Base-by-base conservation (phyloP, 106 monocot species). In the Allium cepa region DNA sequence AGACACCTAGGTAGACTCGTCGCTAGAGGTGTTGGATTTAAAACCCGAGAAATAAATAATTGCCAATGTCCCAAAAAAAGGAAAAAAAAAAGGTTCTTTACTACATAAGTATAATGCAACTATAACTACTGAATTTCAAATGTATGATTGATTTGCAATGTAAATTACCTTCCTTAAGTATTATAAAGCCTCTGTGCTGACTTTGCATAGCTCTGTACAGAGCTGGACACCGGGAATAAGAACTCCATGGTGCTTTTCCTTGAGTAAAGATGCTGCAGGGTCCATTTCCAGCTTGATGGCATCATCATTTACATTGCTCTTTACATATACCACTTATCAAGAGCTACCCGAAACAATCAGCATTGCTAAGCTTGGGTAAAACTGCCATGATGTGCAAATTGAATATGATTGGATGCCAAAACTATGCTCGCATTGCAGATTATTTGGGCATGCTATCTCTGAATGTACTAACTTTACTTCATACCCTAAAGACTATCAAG, bases 181-280 rank as follows among this genome's bases (percentile, higher is more conserved):
- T 69, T 82, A 81, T 67, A 87, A 69, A 62, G 92, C 84, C 16
- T 92, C 89, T 10, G 55, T 49, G 63, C 87, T 92, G 28, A 86
- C 89, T 84, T 84, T 92, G 77, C 92, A 99, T 45, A 99, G 71
- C 80, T 92, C 97, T 53, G 76, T 79, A 66, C 97, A 99, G 26
- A 99, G 89, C 71, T 92, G 89, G 65, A 99, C 89, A 49, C 82
- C 89, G 77, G 92, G 63, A n/a, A 99, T 87, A 50, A 99, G 71
- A 69, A 92, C 97, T 49, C 97, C 97, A 77, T 99, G 97, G 80
- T 99, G 92, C 46, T 99, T 99, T 79, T 99, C 97, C 77, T 92
- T 99, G 45, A 99, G 84, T 62, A 92, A 81, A 53, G 73, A 67
- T 77, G 75, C 78, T 67, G 97, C 97, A 71, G 76, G 73, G 36